Evolutionary conservation across 2,329 filamentous ascomycete genomes (phyloP).

Genomic region (Neurospora crassa): DNA sequence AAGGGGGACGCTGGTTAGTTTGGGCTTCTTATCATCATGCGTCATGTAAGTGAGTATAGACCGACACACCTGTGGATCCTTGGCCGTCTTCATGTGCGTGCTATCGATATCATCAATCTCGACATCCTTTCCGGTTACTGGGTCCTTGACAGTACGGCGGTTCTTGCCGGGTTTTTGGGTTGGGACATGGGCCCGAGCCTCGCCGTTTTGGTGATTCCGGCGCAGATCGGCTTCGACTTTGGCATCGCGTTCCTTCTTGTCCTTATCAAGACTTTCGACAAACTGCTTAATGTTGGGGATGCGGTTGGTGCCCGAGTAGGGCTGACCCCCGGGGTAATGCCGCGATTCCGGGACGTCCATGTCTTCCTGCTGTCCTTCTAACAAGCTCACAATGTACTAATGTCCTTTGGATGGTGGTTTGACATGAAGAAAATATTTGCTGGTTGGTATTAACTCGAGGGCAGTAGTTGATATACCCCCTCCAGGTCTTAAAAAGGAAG

Average conservation of each 20-base stretch:
- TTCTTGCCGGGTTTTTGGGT: constrained; percentile 26
- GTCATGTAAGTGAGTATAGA: neutral
- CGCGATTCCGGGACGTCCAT: constrained; percentile 31
- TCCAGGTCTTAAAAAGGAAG: neutral
- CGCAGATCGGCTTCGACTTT: constrained; percentile 51
- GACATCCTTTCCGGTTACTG: constrained; percentile 77
- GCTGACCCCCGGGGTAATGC: constrained; percentile 42
- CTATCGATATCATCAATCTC: constrained; percentile 66
- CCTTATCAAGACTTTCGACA: constrained; percentile 63
- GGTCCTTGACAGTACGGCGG: constrained; percentile 73
- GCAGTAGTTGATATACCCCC: neutral
- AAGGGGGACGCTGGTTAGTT: constrained; percentile 2
- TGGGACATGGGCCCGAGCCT: constrained; percentile 34
- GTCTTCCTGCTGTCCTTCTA: neutral
- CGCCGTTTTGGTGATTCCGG: constrained; percentile 19
- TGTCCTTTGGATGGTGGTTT: neutral
- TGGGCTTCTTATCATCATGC: neutral
- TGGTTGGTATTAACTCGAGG: neutral
- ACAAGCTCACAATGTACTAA: neutral
- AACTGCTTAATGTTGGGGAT: constrained; percentile 85
- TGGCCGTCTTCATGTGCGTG: constrained; percentile 53
- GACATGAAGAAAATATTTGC: neutral
- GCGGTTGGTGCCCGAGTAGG: constrained; percentile 72
- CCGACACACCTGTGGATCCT: constrained; percentile 55
- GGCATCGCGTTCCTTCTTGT: constrained; percentile 68